Evolutionary conservation across 805 yeast species (phyloP).

Genomic region (Metschnikowia kofuensis): DNA sequence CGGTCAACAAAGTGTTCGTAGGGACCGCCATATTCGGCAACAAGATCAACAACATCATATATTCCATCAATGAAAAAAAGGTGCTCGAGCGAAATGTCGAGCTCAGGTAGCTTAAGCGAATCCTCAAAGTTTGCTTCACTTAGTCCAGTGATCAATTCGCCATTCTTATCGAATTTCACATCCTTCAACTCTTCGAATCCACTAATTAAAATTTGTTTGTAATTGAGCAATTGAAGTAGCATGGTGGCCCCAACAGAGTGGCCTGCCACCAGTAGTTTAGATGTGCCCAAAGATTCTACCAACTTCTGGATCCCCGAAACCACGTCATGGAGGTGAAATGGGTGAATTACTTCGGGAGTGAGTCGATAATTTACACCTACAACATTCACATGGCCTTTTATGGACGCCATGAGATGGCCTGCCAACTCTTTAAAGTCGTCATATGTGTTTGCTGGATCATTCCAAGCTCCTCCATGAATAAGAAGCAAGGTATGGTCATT

Average conservation of each 20-base stretch:
- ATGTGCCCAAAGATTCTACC: too few relatives aligned
- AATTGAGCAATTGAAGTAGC: conserved; percentile 49
- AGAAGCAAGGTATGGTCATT: conserved; percentile 42
- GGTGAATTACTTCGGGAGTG: conserved; percentile 61
- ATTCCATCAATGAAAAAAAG: conserved; percentile 67
- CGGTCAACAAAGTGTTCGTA: conserved; percentile 56
- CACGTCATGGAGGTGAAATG: conserved; percentile 59
- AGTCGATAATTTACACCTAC: conserved; percentile 59
- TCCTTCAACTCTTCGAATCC: conserved; percentile 12
- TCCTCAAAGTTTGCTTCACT: neutral
- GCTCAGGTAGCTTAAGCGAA: neutral
- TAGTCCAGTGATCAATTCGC: neutral
- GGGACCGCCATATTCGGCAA: conserved; percentile 55
- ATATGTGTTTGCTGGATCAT: conserved; percentile 61
- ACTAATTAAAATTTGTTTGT: conserved; percentile 15
- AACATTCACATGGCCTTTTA: conserved; percentile 14
- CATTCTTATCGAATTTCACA: neutral
- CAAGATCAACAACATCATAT: conserved; percentile 48
- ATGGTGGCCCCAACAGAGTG: conserved; percentile 83
- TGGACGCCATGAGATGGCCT: conserved; percentile 3
- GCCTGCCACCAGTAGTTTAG: conserved; percentile 45
- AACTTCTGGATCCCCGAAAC: conserved; percentile 39
- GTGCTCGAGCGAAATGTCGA: conserved; percentile 1
- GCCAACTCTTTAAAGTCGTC: conserved; percentile 47
- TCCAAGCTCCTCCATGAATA: conserved; percentile 91